Evolutionary conservation across 2,329 filamentous ascomycete species (phyloP).

Genomic region (Ophiostoma perfectum): DNA sequence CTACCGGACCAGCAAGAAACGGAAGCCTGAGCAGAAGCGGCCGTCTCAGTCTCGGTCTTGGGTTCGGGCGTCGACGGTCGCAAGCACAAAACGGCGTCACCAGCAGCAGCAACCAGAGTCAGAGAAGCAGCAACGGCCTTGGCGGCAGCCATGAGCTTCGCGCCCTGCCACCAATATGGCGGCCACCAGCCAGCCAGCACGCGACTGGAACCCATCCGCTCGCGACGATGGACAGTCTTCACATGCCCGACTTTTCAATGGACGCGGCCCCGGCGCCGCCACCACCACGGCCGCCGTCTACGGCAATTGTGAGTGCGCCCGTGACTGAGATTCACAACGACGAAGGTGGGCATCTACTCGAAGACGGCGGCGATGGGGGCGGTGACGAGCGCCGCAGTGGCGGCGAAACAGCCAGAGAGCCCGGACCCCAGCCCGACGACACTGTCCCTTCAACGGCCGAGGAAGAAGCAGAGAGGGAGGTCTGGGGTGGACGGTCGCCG

Average conservation of each 20-base stretch:
- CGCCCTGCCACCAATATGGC: conserved; percentile 20
- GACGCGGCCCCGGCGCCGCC: not conserved
- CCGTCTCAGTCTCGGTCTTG: not conserved
- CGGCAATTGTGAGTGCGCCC: not conserved
- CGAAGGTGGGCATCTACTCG: not conserved
- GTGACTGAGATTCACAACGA: not conserved
- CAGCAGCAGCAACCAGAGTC: not conserved
- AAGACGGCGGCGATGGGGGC: not conserved
- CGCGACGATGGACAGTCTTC: not conserved
- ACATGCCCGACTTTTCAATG: not conserved
- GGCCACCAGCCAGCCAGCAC: conserved; percentile 27
- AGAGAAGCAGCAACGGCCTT: not conserved
- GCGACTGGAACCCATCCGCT: conserved; percentile 23
- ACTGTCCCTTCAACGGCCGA: not conserved
- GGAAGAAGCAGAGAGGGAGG: conserved; percentile 21
- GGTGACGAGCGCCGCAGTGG: not conserved
- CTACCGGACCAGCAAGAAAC: not conserved
- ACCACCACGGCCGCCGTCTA: not conserved
- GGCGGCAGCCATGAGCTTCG: not conserved
- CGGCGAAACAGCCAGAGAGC: not conserved
- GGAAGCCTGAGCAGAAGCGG: not conserved
- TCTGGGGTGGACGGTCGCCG: conserved; percentile 14
- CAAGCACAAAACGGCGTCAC: not conserved
- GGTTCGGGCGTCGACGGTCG: not conserved
- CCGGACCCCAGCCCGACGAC: not conserved